phyloP scores from a whole-genome alignment of 108 stramenopile genomes.

The Skeletonema potamos region DNA sequence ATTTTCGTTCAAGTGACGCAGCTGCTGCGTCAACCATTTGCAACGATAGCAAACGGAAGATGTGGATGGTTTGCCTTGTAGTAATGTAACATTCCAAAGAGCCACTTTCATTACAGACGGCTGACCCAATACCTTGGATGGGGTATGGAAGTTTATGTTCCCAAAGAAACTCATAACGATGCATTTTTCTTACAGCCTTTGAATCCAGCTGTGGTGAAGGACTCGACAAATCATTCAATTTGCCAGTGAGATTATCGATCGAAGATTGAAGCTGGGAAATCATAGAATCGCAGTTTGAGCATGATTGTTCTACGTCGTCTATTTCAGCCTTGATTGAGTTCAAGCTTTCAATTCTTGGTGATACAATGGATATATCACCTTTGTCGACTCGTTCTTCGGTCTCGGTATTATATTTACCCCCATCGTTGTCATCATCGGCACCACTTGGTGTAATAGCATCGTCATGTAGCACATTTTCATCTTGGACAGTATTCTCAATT shows the following conservation, averaged over 20 bases:
- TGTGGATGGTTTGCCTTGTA: slow-evolving; percentile 8
- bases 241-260: background rate
- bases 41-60: slow-evolving; percentile 1
- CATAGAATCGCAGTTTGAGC: background rate
- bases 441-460: background rate
- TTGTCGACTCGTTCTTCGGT: background rate
- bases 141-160: slow-evolving; percentile 37
- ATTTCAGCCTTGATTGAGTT: background rate
- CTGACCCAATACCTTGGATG: slow-evolving; percentile 19
- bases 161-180: slow-evolving; percentile 23
- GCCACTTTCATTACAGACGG: background rate
- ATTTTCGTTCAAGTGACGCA: background rate
- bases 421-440: background rate
- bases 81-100: background rate
- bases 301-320: slow-evolving; percentile 1
- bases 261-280: slow-evolving; percentile 17
- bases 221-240: background rate
- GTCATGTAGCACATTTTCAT: background rate
- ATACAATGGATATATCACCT: background rate
- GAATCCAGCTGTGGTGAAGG: background rate
- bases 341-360: background rate
- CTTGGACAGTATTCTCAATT: background rate
- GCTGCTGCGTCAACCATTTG: slow-evolving; percentile 2
- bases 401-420: background rate
- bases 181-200: slow-evolving; percentile 17